Evolutionary conservation across 495 filamentous ascomycete species (phyloP), one percentile per base, ranked within the genome.

Genomic region (Pseudevernia furfuracea): DNA sequence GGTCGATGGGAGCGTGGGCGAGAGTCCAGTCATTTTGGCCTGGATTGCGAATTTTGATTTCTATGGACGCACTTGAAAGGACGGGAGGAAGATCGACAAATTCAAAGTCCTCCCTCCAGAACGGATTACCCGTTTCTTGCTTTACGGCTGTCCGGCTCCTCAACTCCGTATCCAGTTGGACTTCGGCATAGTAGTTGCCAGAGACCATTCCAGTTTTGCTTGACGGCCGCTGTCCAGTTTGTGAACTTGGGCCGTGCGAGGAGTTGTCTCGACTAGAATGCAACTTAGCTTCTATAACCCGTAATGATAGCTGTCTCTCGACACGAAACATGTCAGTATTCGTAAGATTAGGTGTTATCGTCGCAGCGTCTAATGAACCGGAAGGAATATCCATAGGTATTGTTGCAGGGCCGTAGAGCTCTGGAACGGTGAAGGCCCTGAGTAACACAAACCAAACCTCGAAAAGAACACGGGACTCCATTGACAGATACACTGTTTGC

Each of bases 381-480:
- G 68, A 69, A 30, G 64, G 44, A 15, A 60, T 48, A 36, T 70
- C 63, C 12, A 21, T 60, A 6, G 60, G 36, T n/a, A 71, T 63
- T 53, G 73, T 71, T 59, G 80, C 75, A 17, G 84, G 83, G 4
- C 88, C 89, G 68, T 96, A 97, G 38, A 99, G 80, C 71, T 97
- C 93, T 12, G 95, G 95, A 58, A 95, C 89, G 1, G 94, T 90
- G 71, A 97, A 97, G 1, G 94, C 92, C 65, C 92, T 84, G 34
- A 99, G 71, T 34, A 99, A 80, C 11, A 96, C 94, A 71, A 96
- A 92, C 95, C 94, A 97, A 17, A 96, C 95, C 70, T 99, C 94
- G 71, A 94, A 96, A 10, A 94, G 77, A 2, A 96, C 87, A 25
- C 95, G 82, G 25, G 85, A 91, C 67, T 97, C 95, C 21, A 97